Conservation (phyloP, 495 filamentous ascomycete species). For the Collariella sp. region DNA sequence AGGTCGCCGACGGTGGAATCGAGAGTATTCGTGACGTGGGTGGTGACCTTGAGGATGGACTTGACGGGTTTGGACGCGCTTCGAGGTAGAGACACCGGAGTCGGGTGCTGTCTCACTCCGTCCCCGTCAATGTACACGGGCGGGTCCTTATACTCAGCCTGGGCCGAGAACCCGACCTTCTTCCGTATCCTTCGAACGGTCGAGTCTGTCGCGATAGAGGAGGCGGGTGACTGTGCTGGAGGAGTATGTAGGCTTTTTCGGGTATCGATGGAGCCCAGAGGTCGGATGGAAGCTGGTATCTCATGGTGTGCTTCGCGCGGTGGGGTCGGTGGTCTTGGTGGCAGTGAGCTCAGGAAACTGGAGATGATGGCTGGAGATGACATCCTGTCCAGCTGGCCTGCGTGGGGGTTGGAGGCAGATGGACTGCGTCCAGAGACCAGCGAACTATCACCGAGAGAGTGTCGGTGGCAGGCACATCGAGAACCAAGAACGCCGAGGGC, state of each 20-base stretch:
- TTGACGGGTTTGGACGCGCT: conserved; percentile 62
- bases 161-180: conserved; percentile 65
- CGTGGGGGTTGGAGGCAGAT: conserved; percentile 3
- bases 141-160: conserved; percentile 61
- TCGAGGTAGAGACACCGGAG: conserved; percentile 45
- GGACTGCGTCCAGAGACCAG: conserved; percentile 12
- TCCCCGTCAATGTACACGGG: conserved; percentile 40
- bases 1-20: conserved; percentile 30
- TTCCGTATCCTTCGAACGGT: conserved; percentile 50
- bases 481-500: neutral
- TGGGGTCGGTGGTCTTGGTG: conserved; percentile 47
- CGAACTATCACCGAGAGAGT: conserved; percentile 11
- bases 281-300: conserved; percentile 16
- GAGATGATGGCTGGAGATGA: conserved; percentile 36
- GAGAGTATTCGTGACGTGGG: conserved; percentile 37
- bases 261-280: conserved; percentile 27
- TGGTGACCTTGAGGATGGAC: conserved; percentile 74
- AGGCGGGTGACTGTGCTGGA: conserved; percentile 37
- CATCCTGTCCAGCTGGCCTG: conserved; percentile 36
- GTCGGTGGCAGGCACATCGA: conserved; percentile 1
- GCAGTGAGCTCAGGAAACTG: conserved; percentile 36
- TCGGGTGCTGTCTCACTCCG: conserved; percentile 29
- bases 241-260: conserved; percentile 40
- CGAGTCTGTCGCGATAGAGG: conserved; percentile 54
- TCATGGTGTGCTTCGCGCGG: conserved; percentile 42